Percentiles rank a stretch among this genome's conserved stretches.
These are phyloP conservation scores for Beauveria caledonica DNA, from an alignment of 2,329 filamentous ascomycete genomes.

Conservation along the genomic window DNA sequence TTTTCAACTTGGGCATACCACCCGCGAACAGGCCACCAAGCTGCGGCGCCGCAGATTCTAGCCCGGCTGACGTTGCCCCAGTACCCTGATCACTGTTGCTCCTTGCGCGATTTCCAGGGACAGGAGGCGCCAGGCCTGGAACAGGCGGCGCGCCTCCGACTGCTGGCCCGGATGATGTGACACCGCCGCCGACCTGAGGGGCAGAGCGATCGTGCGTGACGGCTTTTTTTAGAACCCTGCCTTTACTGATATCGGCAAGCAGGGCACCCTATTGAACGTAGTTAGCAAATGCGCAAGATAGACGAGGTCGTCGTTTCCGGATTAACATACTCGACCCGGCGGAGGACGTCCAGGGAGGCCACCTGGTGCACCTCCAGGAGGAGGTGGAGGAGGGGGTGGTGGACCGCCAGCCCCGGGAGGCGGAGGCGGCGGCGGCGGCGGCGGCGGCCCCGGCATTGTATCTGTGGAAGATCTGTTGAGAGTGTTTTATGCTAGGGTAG, in stretches of 20 bases:
- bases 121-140: conserved; percentile 66
- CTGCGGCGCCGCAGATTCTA: conserved; percentile 60
- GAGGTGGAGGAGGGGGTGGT: conserved; percentile 59
- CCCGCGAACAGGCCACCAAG: conserved; percentile 83
- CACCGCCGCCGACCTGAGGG: conserved; percentile 46
- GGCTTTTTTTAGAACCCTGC: conserved; percentile 70
- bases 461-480: neutral
- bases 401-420: conserved; percentile 55
- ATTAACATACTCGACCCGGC: conserved; percentile 51
- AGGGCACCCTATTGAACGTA: conserved; percentile 61
- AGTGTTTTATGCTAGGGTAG: neutral
- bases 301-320: neutral
- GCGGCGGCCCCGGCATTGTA: conserved; percentile 42
- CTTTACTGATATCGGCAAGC: conserved; percentile 80
- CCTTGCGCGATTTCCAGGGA: conserved; percentile 61
- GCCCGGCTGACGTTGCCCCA: conserved; percentile 29
- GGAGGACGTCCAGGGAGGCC: conserved; percentile 51
- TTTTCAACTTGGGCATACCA: conserved; percentile 91
- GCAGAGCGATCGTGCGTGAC: conserved; percentile 90
- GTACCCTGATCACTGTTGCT: conserved; percentile 74
- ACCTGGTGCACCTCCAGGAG: conserved; percentile 33
- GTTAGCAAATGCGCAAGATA: neutral
- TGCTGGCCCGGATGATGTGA: conserved; percentile 43
- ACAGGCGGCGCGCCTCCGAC: conserved; percentile 73
- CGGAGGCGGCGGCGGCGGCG: conserved; percentile 63